These are phyloP conservation scores for Musa troglodytarum DNA, from an alignment of 176 grass and related monocot species.

Conservation along the genomic window DNA sequence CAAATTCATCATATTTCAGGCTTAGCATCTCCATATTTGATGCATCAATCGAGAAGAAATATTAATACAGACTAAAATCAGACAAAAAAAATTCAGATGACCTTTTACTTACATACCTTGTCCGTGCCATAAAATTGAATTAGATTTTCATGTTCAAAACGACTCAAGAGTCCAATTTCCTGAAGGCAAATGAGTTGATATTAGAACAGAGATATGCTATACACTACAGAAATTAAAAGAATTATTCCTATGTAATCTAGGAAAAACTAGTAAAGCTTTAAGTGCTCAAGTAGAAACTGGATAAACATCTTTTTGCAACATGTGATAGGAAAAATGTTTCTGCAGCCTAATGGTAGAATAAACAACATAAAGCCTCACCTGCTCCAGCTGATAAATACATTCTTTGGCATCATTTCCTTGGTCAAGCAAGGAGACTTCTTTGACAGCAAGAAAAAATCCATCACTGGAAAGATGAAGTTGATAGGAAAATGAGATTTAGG, in stretches of 20 bases:
- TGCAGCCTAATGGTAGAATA: background rate
- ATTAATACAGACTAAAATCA: background rate
- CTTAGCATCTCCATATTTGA: background rate
- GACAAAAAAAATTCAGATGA: slow-evolving; percentile 6
- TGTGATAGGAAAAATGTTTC: background rate
- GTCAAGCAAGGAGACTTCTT: slow-evolving; percentile 99
- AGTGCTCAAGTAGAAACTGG: background rate
- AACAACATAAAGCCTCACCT: slow-evolving; percentile 29
- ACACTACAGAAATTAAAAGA: too few species aligned
- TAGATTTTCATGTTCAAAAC: slow-evolving; percentile 84
- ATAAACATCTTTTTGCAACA: background rate
- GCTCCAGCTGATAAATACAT: slow-evolving; percentile 78
- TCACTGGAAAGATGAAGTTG: slow-evolving; percentile 51
- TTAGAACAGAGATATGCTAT: background rate
- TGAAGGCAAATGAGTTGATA: slow-evolving; percentile 27
- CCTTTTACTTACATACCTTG: slow-evolving; percentile 39
- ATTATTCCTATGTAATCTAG: background rate
- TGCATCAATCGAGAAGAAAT: background rate
- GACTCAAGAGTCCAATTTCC: slow-evolving; percentile 87
- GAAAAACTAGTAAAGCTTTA: background rate
- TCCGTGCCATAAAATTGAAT: slow-evolving; percentile 88
- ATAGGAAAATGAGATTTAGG: slow-evolving; percentile 11
- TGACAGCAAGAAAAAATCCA: slow-evolving; percentile 93
- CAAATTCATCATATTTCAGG: background rate
- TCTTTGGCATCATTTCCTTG: slow-evolving; percentile 72